Evolutionary conservation across 352 stramenopile species (phyloP).

Genomic region (Globisporangium acanthophoron): DNA sequence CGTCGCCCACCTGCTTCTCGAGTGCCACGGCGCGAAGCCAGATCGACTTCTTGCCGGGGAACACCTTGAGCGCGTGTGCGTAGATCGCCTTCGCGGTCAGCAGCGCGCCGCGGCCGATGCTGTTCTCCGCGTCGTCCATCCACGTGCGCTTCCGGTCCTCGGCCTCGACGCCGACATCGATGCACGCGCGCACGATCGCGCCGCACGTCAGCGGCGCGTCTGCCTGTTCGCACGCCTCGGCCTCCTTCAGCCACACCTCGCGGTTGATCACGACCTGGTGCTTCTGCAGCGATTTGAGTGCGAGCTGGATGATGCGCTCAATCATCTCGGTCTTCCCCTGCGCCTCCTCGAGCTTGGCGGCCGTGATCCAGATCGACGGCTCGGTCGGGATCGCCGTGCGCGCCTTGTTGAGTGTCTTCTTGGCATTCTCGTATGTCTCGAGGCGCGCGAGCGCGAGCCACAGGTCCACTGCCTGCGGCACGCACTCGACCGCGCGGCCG

Average conservation of each 20-base stretch:
- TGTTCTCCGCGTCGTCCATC: conserved; percentile 96
- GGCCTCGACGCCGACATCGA: conserved; percentile 94
- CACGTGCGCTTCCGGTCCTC: conserved; percentile 96
- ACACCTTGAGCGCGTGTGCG: conserved; percentile 86
- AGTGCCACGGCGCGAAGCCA: conserved; percentile 96
- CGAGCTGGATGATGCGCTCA: conserved; percentile 81
- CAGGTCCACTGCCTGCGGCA: conserved; percentile 96
- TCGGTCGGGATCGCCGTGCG: conserved; percentile 94
- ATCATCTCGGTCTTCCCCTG: conserved; percentile 86
- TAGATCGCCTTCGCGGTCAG: conserved; percentile 95
- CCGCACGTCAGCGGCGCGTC: conserved; percentile 91
- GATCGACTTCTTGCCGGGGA: conserved; percentile 91
- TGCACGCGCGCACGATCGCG: conserved; percentile 92
- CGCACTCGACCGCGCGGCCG: conserved; percentile 96
- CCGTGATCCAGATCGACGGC: conserved; percentile 97
- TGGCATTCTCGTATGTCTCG: conserved; percentile 98
- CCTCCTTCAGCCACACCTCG: conserved; percentile 96
- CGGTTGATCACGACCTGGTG: conserved; percentile 92
- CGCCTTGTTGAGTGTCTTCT: conserved; percentile 96
- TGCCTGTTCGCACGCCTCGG: conserved; percentile 90
- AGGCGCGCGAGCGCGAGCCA: conserved; percentile 97
- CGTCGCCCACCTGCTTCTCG: conserved; percentile 92
- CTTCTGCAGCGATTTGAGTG: conserved; percentile 85
- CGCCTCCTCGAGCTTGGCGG: conserved; percentile 98
- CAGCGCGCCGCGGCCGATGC: conserved; percentile 75